Base-by-base conservation (phyloP, 352 stramenopile genomes). In the Halophytophthora polymorphica region DNA sequence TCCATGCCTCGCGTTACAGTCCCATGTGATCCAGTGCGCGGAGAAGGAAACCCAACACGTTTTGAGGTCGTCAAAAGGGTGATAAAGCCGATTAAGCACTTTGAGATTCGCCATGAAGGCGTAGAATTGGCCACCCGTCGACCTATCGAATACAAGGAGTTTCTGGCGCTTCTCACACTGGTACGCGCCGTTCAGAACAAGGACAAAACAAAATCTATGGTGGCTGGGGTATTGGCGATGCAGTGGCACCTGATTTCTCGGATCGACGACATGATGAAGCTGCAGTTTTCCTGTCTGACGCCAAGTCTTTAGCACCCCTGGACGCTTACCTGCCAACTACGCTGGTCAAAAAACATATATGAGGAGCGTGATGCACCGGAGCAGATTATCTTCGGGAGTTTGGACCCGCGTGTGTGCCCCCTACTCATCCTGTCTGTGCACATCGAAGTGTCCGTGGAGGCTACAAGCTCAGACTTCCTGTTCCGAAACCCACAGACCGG, bases 231-330 rank as follows among this genome's bases (percentile, higher is more conserved):
- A 1, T 6, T 66, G 3, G 23, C 51, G 0, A 19, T 66, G 13
- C 51, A 66, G 23, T 66, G 51, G 51, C 42, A 66, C 22, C 42
- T 61, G 3, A 43, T 43, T 1, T 42, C 51, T 21, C 41, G 51
- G 2, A 66, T 66, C 17, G 58, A 67, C 25, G 53, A 67, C 43
- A 67, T 66, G 52, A 58, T 61, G 58, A 61, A 61, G 28, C n/a
- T 62, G 3, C 34, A 62, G 28, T 45, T 49, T 15, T 23, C 0
- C 17, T 53, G 48, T 12, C 36, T 56, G 18, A 41, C n/a, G 13
- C 33, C 46, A 0, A 52, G 55, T 21, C 36, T 3, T 3, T 40
- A 61, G 40, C 41, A 65, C 42, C 28, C 35, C 28, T 31, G 14
- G 2, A 63, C 49, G 5, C 43, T 64, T 12, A 14, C 64, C 5